These are phyloP conservation scores for Eutrema salsugineum DNA, from an alignment of 441 rosid genomes.

Conservation along the genomic window DNA sequence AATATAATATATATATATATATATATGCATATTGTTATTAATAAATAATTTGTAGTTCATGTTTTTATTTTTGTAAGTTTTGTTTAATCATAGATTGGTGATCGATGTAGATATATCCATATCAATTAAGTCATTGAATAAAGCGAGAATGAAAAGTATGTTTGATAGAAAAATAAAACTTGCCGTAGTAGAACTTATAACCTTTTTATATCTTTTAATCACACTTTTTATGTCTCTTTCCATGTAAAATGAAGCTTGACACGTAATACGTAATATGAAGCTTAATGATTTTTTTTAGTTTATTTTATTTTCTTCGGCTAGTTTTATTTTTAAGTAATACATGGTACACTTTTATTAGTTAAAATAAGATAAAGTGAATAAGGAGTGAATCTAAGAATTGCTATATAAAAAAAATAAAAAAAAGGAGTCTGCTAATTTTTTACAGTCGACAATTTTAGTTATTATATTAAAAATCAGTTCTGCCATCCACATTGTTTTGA, in stretches of 20 bases:
- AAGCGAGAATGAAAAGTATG: not conserved
- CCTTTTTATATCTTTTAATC: conserved; percentile 10
- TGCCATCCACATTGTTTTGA: no score
- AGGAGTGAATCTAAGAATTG: no score
- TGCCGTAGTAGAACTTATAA: conserved; percentile 16
- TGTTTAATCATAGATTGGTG: not conserved
- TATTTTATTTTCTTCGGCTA: no score
- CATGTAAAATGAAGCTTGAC: not conserved
- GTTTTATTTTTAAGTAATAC: no score
- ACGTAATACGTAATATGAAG: conserved; percentile 4
- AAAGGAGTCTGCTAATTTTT: not conserved
- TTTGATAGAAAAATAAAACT: not conserved
- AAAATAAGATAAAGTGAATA: no score
- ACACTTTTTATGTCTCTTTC: conserved; percentile 4
- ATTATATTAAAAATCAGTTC: not conserved
- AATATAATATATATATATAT: not conserved
- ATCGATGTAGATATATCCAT: not conserved
- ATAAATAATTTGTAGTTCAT: not conserved
- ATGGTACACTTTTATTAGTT: no score
- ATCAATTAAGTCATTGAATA: not conserved
- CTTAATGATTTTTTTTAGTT: no score
- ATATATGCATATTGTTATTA: not conserved
- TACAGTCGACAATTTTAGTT: not conserved
- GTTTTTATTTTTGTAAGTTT: not conserved
- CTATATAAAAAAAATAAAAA: no score